phyloP scores from a whole-genome alignment of 129 eudicot species.

The Ambrosia artemisiifolia region DNA sequence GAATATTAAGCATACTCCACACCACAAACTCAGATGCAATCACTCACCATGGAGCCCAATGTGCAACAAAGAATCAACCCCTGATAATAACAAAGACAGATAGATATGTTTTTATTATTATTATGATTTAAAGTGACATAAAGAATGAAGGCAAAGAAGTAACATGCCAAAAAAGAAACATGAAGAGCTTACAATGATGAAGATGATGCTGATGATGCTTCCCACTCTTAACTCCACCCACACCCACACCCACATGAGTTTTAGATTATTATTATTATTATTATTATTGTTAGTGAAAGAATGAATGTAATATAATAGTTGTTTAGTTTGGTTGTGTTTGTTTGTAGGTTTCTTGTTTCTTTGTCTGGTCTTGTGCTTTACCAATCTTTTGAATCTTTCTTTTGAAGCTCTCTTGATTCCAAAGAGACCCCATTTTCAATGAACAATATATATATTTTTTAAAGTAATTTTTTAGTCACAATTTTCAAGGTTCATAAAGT shows the following conservation, averaged over 20 bases:
- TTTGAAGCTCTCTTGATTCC: conserved; percentile 31
- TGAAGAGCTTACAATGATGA: conserved; percentile 30
- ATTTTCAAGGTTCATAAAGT: conserved; percentile 16
- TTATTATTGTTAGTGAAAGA: not conserved
- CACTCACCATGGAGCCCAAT: conserved; percentile 36
- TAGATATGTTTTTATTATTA: conserved; percentile 26
- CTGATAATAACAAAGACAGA: conserved; percentile 22
- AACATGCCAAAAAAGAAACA: conserved; percentile 38
- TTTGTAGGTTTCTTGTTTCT: conserved; percentile 32
- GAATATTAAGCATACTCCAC: conserved; percentile 27
- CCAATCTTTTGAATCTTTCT: conserved; percentile 30
- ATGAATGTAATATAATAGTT: conserved; percentile 5
- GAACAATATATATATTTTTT: not conserved
- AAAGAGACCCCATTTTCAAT: conserved; percentile 28
- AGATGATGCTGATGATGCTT: conserved; percentile 45
- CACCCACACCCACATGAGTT: conserved; percentile 33
- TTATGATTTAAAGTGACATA: conserved; percentile 25
- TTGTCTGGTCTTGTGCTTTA: conserved; percentile 26
- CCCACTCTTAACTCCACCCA: conserved; percentile 45
- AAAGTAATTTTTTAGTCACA: conserved; percentile 17
- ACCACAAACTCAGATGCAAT: conserved; percentile 19
- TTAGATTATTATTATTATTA: conserved; percentile 6
- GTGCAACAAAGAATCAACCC: conserved; percentile 25
- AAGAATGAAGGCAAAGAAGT: conserved; percentile 14
- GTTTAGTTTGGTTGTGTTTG: conserved; percentile 30